Conservation (phyloP, 768 basidiomycete species). For the Tulasnella sp. region DNA sequence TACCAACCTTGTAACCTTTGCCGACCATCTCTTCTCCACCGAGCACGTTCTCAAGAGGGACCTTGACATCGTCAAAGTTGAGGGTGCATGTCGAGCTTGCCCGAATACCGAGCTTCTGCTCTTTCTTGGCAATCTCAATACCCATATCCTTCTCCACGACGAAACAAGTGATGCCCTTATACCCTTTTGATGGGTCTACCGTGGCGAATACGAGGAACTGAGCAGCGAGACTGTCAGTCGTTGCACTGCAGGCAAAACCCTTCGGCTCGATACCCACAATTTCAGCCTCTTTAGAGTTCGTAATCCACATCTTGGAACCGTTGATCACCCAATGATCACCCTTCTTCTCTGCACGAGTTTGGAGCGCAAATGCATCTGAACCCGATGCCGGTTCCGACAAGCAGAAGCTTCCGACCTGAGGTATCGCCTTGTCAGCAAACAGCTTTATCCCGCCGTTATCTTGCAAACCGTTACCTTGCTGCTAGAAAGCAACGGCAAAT, state of each 20-base stretch:
- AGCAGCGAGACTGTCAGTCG: not conserved
- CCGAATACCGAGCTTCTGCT: slow-evolving; percentile 95
- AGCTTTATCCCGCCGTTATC: not conserved
- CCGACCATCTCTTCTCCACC: slow-evolving; percentile 67
- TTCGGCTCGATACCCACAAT: slow-evolving; percentile 38
- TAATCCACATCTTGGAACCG: slow-evolving; percentile 99
- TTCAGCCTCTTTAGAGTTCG: slow-evolving; percentile 89
- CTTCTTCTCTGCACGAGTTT: slow-evolving; percentile 85
- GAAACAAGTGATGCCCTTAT: slow-evolving; percentile 99
- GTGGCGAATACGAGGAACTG: slow-evolving; percentile 90
- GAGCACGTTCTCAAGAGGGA: slow-evolving; percentile 82
- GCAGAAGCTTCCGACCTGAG: slow-evolving; percentile 91
- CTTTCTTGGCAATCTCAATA: slow-evolving; percentile 95
- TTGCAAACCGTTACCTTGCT: slow-evolving; percentile 53
- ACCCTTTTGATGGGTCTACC: slow-evolving; percentile 69
- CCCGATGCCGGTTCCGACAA: slow-evolving; percentile 90
- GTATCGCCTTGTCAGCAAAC: not conserved
- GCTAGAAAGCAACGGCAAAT: slow-evolving; percentile 76
- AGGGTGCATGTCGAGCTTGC: slow-evolving; percentile 94
- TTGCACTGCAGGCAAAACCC: not conserved
- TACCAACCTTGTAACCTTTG: slow-evolving; percentile 83
- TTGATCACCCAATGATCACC: slow-evolving; percentile 83
- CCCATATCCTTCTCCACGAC: slow-evolving; percentile 96
- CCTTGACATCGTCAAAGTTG: slow-evolving; percentile 83
- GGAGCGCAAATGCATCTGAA: slow-evolving; percentile 94